Percentiles rank a stretch among this genome's conserved stretches.
phyloP scores from a whole-genome alignment of 495 filamentous ascomycete species.

The Articulospora tetracladia region DNA sequence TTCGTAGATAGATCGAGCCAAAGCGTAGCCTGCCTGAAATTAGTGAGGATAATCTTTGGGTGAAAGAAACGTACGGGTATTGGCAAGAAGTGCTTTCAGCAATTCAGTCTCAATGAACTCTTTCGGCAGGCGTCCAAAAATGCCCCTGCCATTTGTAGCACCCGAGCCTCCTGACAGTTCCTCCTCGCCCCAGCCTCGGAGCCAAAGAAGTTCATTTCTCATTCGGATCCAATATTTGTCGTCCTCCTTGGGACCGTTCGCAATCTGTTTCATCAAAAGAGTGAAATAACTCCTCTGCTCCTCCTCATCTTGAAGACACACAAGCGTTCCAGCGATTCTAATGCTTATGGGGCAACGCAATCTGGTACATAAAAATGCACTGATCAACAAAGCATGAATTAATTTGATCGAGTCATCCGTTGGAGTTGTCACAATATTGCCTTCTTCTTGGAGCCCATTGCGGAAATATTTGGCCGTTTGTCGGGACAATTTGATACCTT shows the following conservation, averaged over 20 bases:
- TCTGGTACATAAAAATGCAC: constrained; percentile 58
- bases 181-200: constrained; percentile 70
- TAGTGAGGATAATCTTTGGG: background rate
- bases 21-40: constrained; percentile 51
- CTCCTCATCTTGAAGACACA: constrained; percentile 51
- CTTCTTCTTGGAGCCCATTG: constrained; percentile 51
- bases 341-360: constrained; percentile 58
- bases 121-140: constrained; percentile 65
- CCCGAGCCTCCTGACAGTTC: constrained; percentile 26
- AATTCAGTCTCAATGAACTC: constrained; percentile 69
- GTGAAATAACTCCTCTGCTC: constrained; percentile 64
- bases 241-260: constrained; percentile 43
- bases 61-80: constrained; percentile 49
- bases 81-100: constrained; percentile 67
- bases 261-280: constrained; percentile 53
- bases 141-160: constrained; percentile 44
- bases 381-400: constrained; percentile 64
- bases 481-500: constrained; percentile 26
- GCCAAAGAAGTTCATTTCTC: constrained; percentile 72
- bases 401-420: constrained; percentile 56
- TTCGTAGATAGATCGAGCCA: constrained; percentile 70
- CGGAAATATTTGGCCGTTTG: constrained; percentile 38
- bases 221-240: constrained; percentile 64
- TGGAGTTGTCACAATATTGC: constrained; percentile 67
- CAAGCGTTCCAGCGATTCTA: constrained; percentile 54